Conservation (phyloP, 2,329 filamentous ascomycete genomes). For the Neonectria ditissima region DNA sequence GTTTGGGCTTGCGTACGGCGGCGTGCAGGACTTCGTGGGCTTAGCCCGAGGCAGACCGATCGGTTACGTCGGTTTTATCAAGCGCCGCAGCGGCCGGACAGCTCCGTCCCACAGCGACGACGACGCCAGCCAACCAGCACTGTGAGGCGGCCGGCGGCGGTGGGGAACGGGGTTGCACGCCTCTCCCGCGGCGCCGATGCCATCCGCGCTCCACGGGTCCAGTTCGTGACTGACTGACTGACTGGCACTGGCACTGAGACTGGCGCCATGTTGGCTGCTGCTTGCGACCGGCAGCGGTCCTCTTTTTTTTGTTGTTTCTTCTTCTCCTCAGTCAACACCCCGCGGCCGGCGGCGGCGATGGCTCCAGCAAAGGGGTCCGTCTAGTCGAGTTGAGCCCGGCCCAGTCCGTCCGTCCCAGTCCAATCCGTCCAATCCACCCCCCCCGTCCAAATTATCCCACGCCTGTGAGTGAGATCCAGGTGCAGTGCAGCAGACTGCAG, state of each 20-base stretch:
- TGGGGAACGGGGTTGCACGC: slow-evolving; percentile 18
- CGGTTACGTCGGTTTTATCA: slow-evolving; percentile 78
- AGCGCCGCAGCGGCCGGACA: slow-evolving; percentile 53
- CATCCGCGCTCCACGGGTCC: slow-evolving; percentile 28
- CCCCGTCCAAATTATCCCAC: background rate
- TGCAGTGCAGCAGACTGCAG: background rate
- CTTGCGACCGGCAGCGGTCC: slow-evolving; percentile 6
- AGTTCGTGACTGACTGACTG: too few relatives aligned
- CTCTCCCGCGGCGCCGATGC: slow-evolving; percentile 30
- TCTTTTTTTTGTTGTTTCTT: slow-evolving; percentile 2
- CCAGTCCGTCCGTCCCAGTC: background rate
- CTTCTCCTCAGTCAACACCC: slow-evolving; percentile 5
- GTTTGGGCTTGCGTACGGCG: slow-evolving; percentile 83
- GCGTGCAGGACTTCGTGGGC: slow-evolving; percentile 81
- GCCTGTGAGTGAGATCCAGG: background rate
- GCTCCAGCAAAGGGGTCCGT: background rate
- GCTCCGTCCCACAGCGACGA: slow-evolving; percentile 26
- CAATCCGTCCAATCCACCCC: background rate
- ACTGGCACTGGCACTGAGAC: background rate
- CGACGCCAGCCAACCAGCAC: slow-evolving; percentile 31
- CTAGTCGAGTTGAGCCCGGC: slow-evolving; percentile 5
- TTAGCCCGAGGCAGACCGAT: slow-evolving; percentile 77
- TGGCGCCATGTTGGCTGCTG: slow-evolving; percentile 2
- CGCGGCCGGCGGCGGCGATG: slow-evolving; percentile 20
- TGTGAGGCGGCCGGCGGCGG: slow-evolving; percentile 24